phyloP scores from a whole-genome alignment of 495 filamentous ascomycete genomes.

The Aspergillus nidulans region DNA sequence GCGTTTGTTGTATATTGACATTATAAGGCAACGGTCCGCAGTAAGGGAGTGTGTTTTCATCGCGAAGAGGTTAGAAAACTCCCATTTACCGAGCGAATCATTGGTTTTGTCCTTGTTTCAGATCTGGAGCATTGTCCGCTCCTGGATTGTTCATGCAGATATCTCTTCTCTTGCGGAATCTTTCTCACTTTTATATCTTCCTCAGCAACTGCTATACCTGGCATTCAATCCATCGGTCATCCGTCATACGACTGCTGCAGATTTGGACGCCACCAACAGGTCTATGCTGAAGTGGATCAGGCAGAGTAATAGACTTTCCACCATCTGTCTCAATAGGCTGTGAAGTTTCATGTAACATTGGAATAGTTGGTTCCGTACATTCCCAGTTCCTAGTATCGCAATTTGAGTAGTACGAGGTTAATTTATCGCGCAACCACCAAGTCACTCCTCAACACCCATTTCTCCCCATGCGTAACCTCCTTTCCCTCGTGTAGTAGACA shows the following conservation, averaged over 20 bases:
- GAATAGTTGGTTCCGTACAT: background rate
- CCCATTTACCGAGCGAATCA: constrained; percentile 11
- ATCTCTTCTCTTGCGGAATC: background rate
- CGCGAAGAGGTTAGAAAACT: constrained; percentile 14
- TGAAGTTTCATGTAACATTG: constrained; percentile 6
- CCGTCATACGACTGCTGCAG: background rate
- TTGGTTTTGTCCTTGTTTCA: constrained; percentile 8
- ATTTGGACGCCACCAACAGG: background rate
- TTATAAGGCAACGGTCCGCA: constrained; percentile 1
- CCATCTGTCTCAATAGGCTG: background rate
- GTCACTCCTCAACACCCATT: constrained; percentile 90
- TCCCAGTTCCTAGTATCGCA: no score
- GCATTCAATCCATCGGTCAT: background rate
- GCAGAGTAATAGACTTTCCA: background rate
- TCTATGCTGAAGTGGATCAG: background rate
- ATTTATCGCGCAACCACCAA: constrained; percentile 62
- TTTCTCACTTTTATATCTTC: background rate
- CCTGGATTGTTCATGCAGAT: constrained; percentile 11
- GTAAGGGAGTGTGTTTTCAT: constrained; percentile 14
- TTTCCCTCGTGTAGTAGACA: constrained; percentile 88
- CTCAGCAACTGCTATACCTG: background rate
- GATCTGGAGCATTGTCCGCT: constrained; percentile 6
- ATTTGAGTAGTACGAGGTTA: background rate
- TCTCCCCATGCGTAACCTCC: constrained; percentile 76
- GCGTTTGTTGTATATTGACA: constrained; percentile 5